Evolutionary conservation across 805 yeast species (phyloP).

Genomic region (Candida patagonica): DNA sequence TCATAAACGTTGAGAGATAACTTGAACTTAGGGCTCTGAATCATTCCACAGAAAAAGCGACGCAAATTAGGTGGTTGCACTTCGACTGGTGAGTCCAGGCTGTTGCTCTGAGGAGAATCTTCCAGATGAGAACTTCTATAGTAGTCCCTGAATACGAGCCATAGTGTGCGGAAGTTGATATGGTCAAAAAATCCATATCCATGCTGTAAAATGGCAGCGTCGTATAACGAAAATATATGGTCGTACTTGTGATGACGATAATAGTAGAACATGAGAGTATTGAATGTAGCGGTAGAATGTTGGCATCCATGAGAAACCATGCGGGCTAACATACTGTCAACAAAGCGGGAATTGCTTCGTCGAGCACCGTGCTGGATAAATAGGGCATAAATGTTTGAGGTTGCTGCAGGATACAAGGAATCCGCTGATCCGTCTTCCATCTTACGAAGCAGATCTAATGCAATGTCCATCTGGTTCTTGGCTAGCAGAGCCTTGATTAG

Average conservation of each 20-base stretch:
- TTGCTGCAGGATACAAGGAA: constrained; percentile 9
- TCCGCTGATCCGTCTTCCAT: constrained; percentile 9
- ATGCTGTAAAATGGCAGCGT: neutral
- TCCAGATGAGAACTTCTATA: constrained; percentile 2
- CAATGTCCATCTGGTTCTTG: constrained; percentile 7
- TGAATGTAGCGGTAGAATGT: constrained; percentile 12
- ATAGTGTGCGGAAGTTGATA: constrained; percentile 11
- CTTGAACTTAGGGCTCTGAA: constrained; percentile 9
- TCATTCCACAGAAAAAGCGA: constrained; percentile 11
- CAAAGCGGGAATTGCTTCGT: constrained; percentile 8
- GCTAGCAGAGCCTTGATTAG: constrained; percentile 14
- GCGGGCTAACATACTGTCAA: constrained; percentile 8
- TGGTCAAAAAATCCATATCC: constrained; percentile 6
- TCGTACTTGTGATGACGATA: constrained; percentile 11
- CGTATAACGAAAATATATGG: constrained; percentile 6
- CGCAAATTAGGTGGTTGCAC: constrained; percentile 6
- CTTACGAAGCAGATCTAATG: constrained; percentile 9
- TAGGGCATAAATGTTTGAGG: constrained; percentile 11
- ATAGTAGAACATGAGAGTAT: constrained; percentile 12
- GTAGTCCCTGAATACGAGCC: constrained; percentile 12
- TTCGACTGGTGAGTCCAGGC: neutral
- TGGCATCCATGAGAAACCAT: constrained; percentile 8
- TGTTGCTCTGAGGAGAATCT: neutral
- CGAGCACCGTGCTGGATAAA: constrained; percentile 16
- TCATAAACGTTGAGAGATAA: constrained; percentile 14